These are phyloP conservation scores for Circinella umbellata DNA, from an alignment of 371 early-diverging fungal species.

Conservation along the genomic window DNA sequence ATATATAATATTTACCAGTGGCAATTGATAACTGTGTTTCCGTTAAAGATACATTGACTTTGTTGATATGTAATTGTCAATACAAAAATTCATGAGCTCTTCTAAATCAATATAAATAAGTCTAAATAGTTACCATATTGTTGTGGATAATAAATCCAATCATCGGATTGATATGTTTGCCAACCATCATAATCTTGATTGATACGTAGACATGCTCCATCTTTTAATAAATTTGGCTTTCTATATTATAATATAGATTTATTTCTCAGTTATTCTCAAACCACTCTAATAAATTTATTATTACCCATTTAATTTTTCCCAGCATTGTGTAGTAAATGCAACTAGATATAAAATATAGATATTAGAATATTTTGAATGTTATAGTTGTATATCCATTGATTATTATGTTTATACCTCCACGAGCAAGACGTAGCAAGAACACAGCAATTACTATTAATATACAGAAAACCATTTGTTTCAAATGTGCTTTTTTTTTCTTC, in stretches of 20 bases:
- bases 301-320: conserved; percentile 30
- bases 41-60: conserved; percentile 43
- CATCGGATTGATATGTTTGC: conserved; percentile 36
- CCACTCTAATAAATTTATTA: no score
- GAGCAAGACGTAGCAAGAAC: not conserved
- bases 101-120: no score
- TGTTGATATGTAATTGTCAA: no score
- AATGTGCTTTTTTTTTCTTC: no score
- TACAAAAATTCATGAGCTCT: no score
- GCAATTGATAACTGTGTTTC: conserved; percentile 28
- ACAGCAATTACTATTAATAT: not conserved
- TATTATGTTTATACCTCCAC: not conserved
- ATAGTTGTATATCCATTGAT: not conserved
- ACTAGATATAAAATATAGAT: not conserved
- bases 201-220: conserved; percentile 35
- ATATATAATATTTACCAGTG: conserved; percentile 28
- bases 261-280: not conserved
- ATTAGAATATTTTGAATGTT: no score
- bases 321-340: conserved; percentile 27
- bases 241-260: conserved; percentile 17
- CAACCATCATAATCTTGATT: conserved; percentile 35
- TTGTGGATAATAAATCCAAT: conserved; percentile 54
- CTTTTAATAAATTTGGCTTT: conserved; percentile 44
- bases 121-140: conserved; percentile 33
- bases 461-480: no score